phyloP scores from a whole-genome alignment of 495 filamentous ascomycete genomes.

The Lasiosphaeria hispida region DNA sequence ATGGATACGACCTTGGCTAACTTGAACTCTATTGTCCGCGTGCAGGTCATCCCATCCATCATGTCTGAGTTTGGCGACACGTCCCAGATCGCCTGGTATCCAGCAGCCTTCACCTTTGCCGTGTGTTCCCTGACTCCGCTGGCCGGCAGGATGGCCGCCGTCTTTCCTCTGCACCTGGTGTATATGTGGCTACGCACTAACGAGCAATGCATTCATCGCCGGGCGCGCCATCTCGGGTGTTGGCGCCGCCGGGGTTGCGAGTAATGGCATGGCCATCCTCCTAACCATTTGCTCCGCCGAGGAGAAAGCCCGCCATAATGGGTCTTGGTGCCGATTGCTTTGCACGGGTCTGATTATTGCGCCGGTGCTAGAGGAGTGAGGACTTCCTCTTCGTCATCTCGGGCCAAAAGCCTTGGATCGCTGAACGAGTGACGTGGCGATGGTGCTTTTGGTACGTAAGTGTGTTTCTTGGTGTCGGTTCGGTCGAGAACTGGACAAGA shows the following conservation, averaged over 20 bases:
- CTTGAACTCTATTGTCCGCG: too few species aligned
- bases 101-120: conserved; percentile 19
- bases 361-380: too few species aligned
- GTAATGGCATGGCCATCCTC: conserved; percentile 1
- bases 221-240: conserved; percentile 1
- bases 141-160: conserved; percentile 16
- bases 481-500: too few species aligned
- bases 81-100: conserved; percentile 21
- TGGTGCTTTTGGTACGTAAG: too few species aligned
- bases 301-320: neutral
- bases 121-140: conserved; percentile 18
- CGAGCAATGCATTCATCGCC: conserved; percentile 5
- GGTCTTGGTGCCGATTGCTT: too few species aligned
- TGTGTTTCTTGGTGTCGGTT: too few species aligned
- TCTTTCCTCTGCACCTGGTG: conserved; percentile 17
- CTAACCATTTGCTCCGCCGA: neutral
- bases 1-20: too few species aligned
- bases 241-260: conserved; percentile 4
- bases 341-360: too few species aligned
- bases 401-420: too few species aligned
- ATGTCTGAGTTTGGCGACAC: conserved; percentile 14
- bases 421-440: too few species aligned
- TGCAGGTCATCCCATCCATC: conserved; percentile 22
- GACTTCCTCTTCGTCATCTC: too few species aligned
- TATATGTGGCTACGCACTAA: conserved; percentile 7